Conservation (phyloP, 371 early-diverging fungal genomes). For the Syncephalastrum monosporum region DNA sequence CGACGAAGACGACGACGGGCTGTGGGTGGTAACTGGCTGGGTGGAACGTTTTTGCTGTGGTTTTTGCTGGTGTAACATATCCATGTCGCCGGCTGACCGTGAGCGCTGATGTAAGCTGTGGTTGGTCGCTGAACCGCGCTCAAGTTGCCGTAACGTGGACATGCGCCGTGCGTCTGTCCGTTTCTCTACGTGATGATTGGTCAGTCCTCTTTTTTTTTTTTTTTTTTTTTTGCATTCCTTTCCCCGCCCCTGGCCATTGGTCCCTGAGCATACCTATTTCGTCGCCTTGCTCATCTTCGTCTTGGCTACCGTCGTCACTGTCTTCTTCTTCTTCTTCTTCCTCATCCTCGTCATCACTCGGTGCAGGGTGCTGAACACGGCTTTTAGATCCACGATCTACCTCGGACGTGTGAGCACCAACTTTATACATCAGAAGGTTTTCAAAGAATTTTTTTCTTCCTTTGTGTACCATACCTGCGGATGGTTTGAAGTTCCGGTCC, state of each 20-base stretch:
- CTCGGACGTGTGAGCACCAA: too few relatives aligned
- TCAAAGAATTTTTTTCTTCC: too few relatives aligned
- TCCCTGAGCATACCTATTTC: not conserved
- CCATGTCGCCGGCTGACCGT: constrained; percentile 47
- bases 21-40: too few relatives aligned
- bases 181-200: constrained; percentile 1
- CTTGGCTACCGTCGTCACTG: not conserved
- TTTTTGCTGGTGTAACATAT: constrained; percentile 69
- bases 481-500: too few relatives aligned
- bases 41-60: constrained; percentile 34
- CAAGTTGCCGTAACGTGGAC: constrained; percentile 27
- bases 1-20: not conserved
- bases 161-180: constrained; percentile 22
- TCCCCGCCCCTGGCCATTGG: too few relatives aligned
- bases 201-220: too few relatives aligned
- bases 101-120: constrained; percentile 22
- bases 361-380: not conserved
- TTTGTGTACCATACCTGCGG: too few relatives aligned
- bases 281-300: constrained; percentile 7
- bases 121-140: constrained; percentile 17
- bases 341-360: constrained; percentile 21
- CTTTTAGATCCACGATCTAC: too few relatives aligned
- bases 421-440: too few relatives aligned
- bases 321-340: constrained; percentile 18
- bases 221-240: too few relatives aligned